Conservation (phyloP, 129 eudicot species). For the Flaveria robusta region DNA sequence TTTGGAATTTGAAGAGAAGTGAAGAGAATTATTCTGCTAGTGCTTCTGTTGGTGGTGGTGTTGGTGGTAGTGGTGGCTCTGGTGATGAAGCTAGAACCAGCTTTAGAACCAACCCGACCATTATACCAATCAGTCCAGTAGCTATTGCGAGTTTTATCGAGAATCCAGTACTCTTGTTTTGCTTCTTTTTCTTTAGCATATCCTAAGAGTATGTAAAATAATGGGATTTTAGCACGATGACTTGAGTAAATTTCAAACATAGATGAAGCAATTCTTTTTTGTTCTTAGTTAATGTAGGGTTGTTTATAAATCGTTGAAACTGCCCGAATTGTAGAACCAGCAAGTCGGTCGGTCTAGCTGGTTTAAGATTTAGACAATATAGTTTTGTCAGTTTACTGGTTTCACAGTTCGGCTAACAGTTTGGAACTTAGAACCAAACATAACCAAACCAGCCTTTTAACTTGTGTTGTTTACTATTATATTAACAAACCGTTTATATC, state of each 20-base stretch:
- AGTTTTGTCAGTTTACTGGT: background rate
- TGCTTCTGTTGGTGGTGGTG: constrained; percentile 36
- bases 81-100: constrained; percentile 46
- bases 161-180: constrained; percentile 48
- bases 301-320: background rate
- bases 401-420: background rate
- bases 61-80: background rate
- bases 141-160: constrained; percentile 59
- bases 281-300: background rate
- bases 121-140: constrained; percentile 68
- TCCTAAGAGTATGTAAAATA: constrained; percentile 46
- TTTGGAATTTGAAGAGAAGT: background rate
- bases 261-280: background rate
- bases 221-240: background rate
- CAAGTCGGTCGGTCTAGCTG: background rate
- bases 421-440: background rate
- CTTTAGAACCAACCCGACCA: constrained; percentile 64
- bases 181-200: constrained; percentile 51
- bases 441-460: background rate
- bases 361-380: background rate
- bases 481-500: background rate
- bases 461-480: background rate
- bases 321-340: background rate
- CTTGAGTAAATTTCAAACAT: background rate
- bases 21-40: constrained; percentile 29